Evolutionary conservation across 2,329 filamentous ascomycete species (phyloP).

Genomic region (Trichoderma aggressivum): DNA sequence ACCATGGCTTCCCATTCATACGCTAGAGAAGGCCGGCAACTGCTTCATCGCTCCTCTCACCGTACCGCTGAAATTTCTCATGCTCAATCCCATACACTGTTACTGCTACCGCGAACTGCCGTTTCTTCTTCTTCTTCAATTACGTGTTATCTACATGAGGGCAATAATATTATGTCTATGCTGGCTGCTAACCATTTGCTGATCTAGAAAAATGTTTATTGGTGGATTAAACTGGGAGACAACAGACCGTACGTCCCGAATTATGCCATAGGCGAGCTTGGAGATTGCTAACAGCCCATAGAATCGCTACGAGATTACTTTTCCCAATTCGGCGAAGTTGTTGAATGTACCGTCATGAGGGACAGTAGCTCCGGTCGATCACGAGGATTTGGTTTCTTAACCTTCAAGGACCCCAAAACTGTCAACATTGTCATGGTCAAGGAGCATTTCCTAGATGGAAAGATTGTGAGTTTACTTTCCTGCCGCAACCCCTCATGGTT

Average conservation of each 20-base stretch:
- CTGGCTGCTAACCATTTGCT: neutral
- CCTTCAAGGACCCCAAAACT: slow-evolving; percentile 95
- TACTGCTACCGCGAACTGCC: neutral
- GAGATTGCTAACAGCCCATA: slow-evolving; percentile 37
- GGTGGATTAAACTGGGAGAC: slow-evolving; percentile 99
- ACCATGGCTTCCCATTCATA: neutral
- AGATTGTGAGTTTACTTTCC: slow-evolving; percentile 69
- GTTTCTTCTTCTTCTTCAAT: neutral
- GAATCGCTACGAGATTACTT: slow-evolving; percentile 97
- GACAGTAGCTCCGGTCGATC: slow-evolving; percentile 92
- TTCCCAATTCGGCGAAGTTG: slow-evolving; percentile 93
- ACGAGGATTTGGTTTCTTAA: slow-evolving; percentile 94
- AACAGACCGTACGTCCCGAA: slow-evolving; percentile 75
- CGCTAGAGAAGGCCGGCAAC: neutral
- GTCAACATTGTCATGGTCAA: slow-evolving; percentile 99
- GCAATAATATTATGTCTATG: neutral
- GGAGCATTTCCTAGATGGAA: slow-evolving; percentile 95
- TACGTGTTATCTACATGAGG: neutral
- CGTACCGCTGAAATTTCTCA: neutral
- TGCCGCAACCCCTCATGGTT: neutral
- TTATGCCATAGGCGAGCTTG: slow-evolving; percentile 3
- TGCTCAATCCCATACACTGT: neutral
- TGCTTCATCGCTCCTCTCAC: neutral
- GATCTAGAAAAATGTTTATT: slow-evolving; percentile 95
- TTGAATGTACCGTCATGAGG: slow-evolving; percentile 99